A percentile compares a stretch with the other conserved stretches of the same genome.
Conservation (phyloP, 2,329 filamentous ascomycete genomes). For the Apiospora pterosperma region DNA sequence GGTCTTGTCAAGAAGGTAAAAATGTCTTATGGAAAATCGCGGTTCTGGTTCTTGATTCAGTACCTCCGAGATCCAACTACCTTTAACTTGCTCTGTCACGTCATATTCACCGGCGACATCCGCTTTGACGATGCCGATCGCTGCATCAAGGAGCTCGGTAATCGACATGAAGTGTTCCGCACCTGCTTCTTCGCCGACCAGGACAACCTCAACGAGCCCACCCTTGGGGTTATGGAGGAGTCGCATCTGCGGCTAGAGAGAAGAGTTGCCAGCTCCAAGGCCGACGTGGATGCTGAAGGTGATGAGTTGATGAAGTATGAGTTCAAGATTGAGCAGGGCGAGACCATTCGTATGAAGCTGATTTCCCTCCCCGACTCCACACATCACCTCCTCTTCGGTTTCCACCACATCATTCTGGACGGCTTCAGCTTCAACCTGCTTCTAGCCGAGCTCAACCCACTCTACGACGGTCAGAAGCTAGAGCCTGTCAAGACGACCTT, state of each 20-base stretch:
- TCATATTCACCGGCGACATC: constrained; percentile 30
- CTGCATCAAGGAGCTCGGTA: constrained; percentile 30
- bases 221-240: constrained; percentile 16
- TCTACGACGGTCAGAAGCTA: constrained; percentile 9
- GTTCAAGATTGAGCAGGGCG: constrained; percentile 35
- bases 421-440: constrained; percentile 34
- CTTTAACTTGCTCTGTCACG: constrained; percentile 34
- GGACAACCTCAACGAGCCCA: constrained; percentile 9
- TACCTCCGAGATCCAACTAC: constrained; percentile 33
- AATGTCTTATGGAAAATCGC: constrained; percentile 35
- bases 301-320: constrained; percentile 25
- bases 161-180: constrained; percentile 30
- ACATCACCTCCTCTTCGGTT: constrained; percentile 38
- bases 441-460: constrained; percentile 10
- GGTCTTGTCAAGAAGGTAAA: constrained; percentile 10
- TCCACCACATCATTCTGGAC: constrained; percentile 49
- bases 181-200: constrained; percentile 25
- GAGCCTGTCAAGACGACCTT: constrained; percentile 6
- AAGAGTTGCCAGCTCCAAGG: neutral
- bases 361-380: constrained; percentile 24
- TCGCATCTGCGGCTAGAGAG: constrained; percentile 24
- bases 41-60: constrained; percentile 35
- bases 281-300: constrained; percentile 8
- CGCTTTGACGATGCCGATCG: constrained; percentile 21
- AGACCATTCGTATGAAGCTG: constrained; percentile 30